Evolutionary conservation across 169 alveolate genomes (phyloP).

Genomic region (Theileria orientalis): DNA sequence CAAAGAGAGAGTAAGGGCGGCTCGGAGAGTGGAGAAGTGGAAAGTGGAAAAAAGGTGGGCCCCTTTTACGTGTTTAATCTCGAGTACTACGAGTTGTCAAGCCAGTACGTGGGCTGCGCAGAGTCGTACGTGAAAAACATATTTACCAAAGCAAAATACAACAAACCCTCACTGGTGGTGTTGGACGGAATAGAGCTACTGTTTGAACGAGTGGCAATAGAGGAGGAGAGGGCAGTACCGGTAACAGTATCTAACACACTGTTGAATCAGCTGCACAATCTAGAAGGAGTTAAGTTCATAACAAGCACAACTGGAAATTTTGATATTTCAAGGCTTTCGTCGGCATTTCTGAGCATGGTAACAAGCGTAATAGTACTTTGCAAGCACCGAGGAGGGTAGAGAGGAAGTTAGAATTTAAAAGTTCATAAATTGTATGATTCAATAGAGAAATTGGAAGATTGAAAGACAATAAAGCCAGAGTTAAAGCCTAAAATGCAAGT

Average conservation of each 20-base stretch:
- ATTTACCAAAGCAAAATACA: constrained; percentile 42
- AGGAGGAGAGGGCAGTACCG: constrained; percentile 23
- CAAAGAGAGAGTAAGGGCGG: not conserved
- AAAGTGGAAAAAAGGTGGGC: not conserved
- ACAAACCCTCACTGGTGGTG: constrained; percentile 45
- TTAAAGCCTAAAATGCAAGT: not conserved
- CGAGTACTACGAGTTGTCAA: constrained; percentile 48
- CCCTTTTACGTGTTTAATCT: constrained; percentile 18
- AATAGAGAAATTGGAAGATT: no score
- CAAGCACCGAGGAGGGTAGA: constrained; percentile 35
- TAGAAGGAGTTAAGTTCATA: constrained; percentile 42
- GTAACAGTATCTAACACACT: constrained; percentile 53
- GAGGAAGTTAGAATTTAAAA: constrained; percentile 35
- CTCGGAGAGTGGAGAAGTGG: no score
- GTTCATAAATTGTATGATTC: no score
- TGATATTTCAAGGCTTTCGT: constrained; percentile 8
- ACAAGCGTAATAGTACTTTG: constrained; percentile 16
- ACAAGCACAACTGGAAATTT: constrained; percentile 43
- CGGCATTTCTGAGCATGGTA: constrained; percentile 14
- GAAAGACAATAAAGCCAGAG: not conserved
- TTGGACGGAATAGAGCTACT: constrained; percentile 55
- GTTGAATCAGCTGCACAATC: constrained; percentile 28
- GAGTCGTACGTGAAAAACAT: constrained; percentile 41
- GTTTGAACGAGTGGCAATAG: not conserved
- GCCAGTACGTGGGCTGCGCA: constrained; percentile 60